These are phyloP conservation scores for Diutina scorzettiae DNA, from an alignment of 1,139 yeast genomes.

Conservation along the genomic window DNA sequence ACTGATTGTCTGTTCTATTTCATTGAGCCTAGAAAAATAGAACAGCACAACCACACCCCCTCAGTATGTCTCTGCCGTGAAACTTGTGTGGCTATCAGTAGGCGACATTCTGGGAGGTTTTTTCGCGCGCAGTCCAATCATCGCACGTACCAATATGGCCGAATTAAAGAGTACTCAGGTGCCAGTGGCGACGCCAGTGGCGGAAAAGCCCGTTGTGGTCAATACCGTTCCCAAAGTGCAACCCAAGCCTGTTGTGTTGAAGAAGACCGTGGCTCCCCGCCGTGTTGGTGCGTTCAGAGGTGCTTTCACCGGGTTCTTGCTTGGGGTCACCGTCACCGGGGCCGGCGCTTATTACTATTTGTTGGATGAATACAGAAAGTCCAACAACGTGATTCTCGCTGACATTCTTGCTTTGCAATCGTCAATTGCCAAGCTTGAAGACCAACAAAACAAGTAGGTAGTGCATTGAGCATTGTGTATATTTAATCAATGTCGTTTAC, in stretches of 20 bases:
- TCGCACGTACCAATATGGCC: too few relatives aligned
- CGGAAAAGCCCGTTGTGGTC: slow-evolving; percentile 5
- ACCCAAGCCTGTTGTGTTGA: not conserved
- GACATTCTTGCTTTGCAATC: slow-evolving; percentile 64
- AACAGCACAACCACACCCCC: too few relatives aligned
- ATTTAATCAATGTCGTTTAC: not conserved
- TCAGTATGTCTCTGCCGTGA: too few relatives aligned
- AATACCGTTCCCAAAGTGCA: not conserved
- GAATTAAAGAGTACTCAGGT: not conserved
- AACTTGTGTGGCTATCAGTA: too few relatives aligned
- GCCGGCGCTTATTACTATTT: slow-evolving; percentile 67
- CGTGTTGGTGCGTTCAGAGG: slow-evolving; percentile 55
- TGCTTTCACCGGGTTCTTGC: slow-evolving; percentile 61
- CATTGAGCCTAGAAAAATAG: too few relatives aligned
- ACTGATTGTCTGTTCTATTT: too few relatives aligned
- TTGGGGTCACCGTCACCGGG: slow-evolving; percentile 68
- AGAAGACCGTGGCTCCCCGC: slow-evolving; percentile 13
- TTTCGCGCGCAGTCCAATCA: too few relatives aligned
- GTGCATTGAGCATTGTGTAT: not conserved
- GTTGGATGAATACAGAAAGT: slow-evolving; percentile 62
- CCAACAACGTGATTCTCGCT: slow-evolving; percentile 61
- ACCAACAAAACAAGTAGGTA: slow-evolving; percentile 11
- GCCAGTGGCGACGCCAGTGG: slow-evolving; percentile 3
- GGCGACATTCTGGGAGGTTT: too few relatives aligned
- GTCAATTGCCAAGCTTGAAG: slow-evolving; percentile 58